phyloP scores from a whole-genome alignment of 768 basidiomycete genomes.

The Termitomyces sp. region DNA sequence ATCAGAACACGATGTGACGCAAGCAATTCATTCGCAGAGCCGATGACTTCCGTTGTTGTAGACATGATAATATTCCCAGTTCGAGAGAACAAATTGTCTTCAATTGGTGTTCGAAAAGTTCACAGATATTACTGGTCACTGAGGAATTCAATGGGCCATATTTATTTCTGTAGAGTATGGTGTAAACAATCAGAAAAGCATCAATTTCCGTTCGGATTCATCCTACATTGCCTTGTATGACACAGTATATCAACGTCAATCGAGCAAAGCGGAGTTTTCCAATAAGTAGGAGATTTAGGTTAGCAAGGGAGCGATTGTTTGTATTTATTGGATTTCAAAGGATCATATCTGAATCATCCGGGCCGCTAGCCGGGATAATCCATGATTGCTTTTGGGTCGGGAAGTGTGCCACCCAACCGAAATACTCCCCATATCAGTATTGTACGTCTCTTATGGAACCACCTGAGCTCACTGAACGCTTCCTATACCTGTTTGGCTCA shows the following conservation, averaged over 20 bases:
- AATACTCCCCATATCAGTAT: background rate
- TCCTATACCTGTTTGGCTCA: background rate
- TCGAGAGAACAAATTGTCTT: background rate
- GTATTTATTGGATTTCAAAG: background rate
- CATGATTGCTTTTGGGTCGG: background rate
- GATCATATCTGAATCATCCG: background rate
- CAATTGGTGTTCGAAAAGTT: background rate
- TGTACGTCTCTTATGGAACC: background rate
- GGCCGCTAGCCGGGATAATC: background rate
- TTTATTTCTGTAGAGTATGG: background rate
- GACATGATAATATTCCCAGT: constrained; percentile 5
- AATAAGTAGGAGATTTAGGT: too few relatives aligned
- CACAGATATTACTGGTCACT: background rate
- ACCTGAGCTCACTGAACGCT: background rate
- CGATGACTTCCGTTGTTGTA: constrained; percentile 47
- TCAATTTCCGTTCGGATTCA: background rate
- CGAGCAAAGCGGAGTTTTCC: background rate
- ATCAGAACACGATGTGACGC: constrained; percentile 59
- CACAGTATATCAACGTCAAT: background rate
- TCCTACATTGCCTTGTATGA: background rate
- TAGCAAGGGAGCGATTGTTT: background rate
- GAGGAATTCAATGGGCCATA: background rate
- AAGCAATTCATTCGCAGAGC: constrained; percentile 64
- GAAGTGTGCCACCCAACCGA: background rate
- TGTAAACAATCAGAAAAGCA: background rate